Conservation (phyloP, 2,329 filamentous ascomycete genomes). For the Penicillium psychrosexuale region DNA sequence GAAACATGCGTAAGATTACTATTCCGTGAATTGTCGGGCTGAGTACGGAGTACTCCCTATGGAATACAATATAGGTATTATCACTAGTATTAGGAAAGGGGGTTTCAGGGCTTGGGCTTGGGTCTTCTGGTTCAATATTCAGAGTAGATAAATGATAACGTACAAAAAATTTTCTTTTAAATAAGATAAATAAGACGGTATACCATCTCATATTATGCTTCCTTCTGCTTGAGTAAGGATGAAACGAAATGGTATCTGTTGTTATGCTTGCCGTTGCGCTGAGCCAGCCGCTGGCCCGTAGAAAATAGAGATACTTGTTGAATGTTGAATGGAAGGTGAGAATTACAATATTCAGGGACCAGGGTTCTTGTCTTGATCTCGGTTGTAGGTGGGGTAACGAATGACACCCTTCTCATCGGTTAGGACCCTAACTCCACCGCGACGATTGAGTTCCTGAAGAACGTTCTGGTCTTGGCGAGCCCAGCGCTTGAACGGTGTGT, state of each 20-base stretch:
- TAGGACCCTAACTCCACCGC: conserved; percentile 26
- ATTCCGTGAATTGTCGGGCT: neutral
- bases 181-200: neutral
- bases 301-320: neutral
- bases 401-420: conserved; percentile 36
- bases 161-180: neutral
- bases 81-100: neutral
- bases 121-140: neutral
- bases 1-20: neutral
- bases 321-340: neutral
- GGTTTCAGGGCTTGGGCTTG: neutral
- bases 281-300: neutral
- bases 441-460: conserved; percentile 27
- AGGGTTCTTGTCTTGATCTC: conserved; percentile 4
- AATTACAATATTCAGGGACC: neutral
- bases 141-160: neutral
- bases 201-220: neutral
- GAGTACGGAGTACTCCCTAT: neutral
- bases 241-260: neutral
- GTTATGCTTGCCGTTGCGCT: neutral
- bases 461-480: conserved; percentile 34
- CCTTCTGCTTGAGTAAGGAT: neutral
- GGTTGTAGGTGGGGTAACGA: conserved; percentile 16
- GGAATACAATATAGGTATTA: no score
- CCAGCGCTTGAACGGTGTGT: conserved; percentile 42